Evolutionary conservation across 1,284 basidiomycete genomes (phyloP).

Genomic region (Malassezia brasiliensis): DNA sequence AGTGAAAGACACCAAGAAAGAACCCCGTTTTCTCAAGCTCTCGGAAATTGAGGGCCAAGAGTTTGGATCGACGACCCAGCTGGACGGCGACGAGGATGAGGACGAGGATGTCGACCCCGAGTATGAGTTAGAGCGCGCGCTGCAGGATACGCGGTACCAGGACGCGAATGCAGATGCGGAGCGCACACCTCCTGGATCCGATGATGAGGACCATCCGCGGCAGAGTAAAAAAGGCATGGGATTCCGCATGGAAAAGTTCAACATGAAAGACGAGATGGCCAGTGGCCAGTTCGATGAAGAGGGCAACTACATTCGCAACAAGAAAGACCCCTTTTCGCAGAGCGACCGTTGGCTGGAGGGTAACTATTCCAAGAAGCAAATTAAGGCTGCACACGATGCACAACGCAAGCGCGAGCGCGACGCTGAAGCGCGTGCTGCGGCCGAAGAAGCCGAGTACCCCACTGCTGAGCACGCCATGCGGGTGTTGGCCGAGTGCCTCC

Average conservation of each 20-base stretch:
- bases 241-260: constrained; percentile 83
- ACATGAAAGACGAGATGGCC: constrained; percentile 97
- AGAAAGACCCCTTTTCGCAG: constrained; percentile 71
- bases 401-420: constrained; percentile 56
- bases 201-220: constrained; percentile 9
- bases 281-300: constrained; percentile 93
- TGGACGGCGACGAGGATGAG: constrained; percentile 29
- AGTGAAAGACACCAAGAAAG: constrained; percentile 16
- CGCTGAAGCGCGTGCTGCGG: constrained; percentile 41
- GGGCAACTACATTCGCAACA: constrained; percentile 71
- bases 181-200: constrained; percentile 28
- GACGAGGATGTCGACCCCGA: constrained; percentile 37
- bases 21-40: constrained; percentile 49
- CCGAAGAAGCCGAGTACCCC: constrained; percentile 63
- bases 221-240: constrained; percentile 60
- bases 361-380: constrained; percentile 66
- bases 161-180: constrained; percentile 32
- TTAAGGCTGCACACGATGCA: constrained; percentile 64
- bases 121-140: constrained; percentile 27
- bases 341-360: constrained; percentile 94
- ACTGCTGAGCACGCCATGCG: constrained; percentile 55
- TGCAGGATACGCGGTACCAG: constrained; percentile 14
- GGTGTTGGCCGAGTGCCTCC: constrained; percentile 57
- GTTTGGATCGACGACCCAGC: constrained; percentile 28
- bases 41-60: constrained; percentile 65